Conservation (phyloP, 495 filamentous ascomycete genomes). For the Penicillium lividum region DNA sequence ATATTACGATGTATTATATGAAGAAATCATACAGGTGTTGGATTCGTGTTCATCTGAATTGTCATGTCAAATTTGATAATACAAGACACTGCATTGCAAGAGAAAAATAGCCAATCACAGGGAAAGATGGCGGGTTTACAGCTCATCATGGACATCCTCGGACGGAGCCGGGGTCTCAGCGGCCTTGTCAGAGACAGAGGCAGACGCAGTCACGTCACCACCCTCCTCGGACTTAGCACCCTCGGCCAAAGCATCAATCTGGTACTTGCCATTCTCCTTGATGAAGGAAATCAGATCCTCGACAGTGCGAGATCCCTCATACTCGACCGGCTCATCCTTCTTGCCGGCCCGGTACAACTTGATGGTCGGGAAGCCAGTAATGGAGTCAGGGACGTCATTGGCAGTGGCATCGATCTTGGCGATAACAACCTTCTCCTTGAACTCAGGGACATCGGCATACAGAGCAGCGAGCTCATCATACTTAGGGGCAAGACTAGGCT, state of each 20-base stretch:
- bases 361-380: slow-evolving; percentile 98
- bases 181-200: slow-evolving; percentile 20
- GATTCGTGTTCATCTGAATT: not conserved
- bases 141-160: slow-evolving; percentile 44
- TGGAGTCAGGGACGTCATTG: slow-evolving; percentile 97
- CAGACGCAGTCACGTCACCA: slow-evolving; percentile 27
- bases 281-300: slow-evolving; percentile 95
- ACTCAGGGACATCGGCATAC: slow-evolving; percentile 69
- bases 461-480: slow-evolving; percentile 81
- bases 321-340: slow-evolving; percentile 83
- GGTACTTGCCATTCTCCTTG: slow-evolving; percentile 90
- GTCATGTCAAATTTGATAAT: slow-evolving; percentile 14
- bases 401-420: slow-evolving; percentile 97
- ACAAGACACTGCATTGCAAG: slow-evolving; percentile 20
- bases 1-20: not conserved
- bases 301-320: slow-evolving; percentile 83
- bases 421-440: slow-evolving; percentile 80
- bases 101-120: slow-evolving; percentile 16
- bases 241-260: slow-evolving; percentile 62
- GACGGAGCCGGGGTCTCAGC: slow-evolving; percentile 33
- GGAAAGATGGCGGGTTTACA: slow-evolving; percentile 31
- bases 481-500: slow-evolving; percentile 61
- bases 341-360: slow-evolving; percentile 92
- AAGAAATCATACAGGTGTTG: not conserved
- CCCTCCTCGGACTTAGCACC: slow-evolving; percentile 36